Percentiles rank a stretch among this genome's conserved stretches.
phyloP scores from a whole-genome alignment of 169 alveolate species.

The Eimeria maxima region DNA sequence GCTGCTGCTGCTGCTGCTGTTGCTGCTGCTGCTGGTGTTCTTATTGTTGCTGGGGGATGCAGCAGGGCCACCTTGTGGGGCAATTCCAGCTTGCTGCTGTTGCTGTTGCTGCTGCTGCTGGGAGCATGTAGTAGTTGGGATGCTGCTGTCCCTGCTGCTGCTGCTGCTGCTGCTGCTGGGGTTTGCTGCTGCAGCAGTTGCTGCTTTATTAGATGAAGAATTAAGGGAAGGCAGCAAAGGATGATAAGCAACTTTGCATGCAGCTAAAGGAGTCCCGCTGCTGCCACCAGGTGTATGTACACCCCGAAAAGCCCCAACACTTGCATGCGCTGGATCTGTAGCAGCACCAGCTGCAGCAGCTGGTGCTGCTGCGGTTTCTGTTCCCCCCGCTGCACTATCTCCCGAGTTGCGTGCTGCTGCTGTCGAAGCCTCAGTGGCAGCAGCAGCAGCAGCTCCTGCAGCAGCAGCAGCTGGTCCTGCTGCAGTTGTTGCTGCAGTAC shows the following conservation, averaged over 20 bases:
- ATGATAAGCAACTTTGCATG: background rate
- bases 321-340: background rate
- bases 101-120: slow-evolving; percentile 36
- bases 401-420: slow-evolving; percentile 11
- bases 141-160: background rate
- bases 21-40: no score
- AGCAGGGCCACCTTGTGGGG: background rate
- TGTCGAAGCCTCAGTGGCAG: background rate
- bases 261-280: background rate
- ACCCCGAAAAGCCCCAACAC: background rate
- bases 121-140: background rate
- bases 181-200: slow-evolving; percentile 25
- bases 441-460: slow-evolving; percentile 12
- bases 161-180: background rate
- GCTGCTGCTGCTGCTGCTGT: slow-evolving; percentile 3
- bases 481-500: background rate
- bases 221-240: slow-evolving; percentile 37
- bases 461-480: background rate
- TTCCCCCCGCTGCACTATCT: background rate
- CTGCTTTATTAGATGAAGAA: background rate
- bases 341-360: background rate
- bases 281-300: background rate
- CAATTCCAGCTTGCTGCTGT: background rate
- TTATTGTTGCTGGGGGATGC: no score
- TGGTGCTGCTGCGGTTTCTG: slow-evolving; percentile 15